Conservation (phyloP, 345 rosid genomes). For the Salix arbutifolia region DNA sequence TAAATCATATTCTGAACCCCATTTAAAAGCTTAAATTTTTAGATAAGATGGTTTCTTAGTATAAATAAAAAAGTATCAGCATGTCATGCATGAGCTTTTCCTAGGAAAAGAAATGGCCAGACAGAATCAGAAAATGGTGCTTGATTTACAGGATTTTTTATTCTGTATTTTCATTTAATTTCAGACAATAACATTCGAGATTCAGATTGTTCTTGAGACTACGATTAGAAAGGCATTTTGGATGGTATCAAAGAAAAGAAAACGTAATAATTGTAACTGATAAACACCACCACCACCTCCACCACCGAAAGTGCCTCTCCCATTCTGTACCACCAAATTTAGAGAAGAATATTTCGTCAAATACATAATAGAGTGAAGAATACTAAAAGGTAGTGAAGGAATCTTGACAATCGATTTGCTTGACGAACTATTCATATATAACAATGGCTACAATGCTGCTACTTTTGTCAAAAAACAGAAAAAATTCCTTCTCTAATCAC, state of each 20-base stretch:
- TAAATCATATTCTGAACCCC: no score
- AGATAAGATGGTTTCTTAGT: accelerated
- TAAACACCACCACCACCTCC: not conserved
- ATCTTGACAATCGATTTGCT: not conserved
- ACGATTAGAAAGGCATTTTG: not conserved
- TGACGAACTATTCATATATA: not conserved
- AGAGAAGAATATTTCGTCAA: not conserved
- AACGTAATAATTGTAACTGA: not conserved
- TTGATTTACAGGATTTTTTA: not conserved
- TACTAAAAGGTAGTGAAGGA: not conserved
- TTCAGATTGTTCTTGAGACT: not conserved
- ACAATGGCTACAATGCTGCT: not conserved
- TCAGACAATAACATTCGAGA: not conserved
- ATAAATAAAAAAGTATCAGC: not conserved
- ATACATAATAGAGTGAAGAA: not conserved
- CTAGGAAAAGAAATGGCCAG: not conserved
- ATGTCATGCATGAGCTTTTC: not conserved
- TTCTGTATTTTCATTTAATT: not conserved
- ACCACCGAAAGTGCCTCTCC: not conserved
- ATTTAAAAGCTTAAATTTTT: no score
- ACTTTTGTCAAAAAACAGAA: not conserved
- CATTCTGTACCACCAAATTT: not conserved
- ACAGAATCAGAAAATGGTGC: not conserved
- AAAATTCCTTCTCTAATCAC: not conserved
- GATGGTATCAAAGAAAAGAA: not conserved